phyloP scores from a whole-genome alignment of 164 flowering plant genomes.

The Chimonanthus praecox region DNA sequence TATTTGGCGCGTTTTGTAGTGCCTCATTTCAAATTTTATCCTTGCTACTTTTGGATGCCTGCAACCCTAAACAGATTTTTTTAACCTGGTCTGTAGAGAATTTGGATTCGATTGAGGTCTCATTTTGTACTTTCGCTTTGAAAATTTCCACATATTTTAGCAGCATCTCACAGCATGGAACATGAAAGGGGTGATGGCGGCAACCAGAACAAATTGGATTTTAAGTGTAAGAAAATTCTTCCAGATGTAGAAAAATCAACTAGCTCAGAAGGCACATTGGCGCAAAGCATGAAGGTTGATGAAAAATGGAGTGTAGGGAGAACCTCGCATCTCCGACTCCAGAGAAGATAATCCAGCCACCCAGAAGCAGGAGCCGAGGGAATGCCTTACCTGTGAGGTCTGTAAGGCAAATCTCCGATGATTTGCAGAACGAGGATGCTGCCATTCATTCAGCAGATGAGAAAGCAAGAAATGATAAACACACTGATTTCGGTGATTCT shows the following conservation, averaged over 20 bases:
- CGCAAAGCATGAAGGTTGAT: conserved; percentile 6
- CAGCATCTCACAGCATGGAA: conserved; percentile 25
- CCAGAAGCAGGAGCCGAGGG: conserved; percentile 18
- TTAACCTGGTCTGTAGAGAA: too few relatives aligned
- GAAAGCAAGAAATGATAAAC: neutral
- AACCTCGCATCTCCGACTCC: conserved; percentile 43
- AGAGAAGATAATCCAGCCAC: conserved; percentile 28
- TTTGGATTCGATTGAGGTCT: too few relatives aligned
- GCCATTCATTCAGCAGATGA: neutral
- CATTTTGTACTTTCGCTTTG: too few relatives aligned
- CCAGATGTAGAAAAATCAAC: conserved; percentile 22
- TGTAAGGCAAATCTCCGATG: conserved; percentile 9
- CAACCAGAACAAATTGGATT: conserved; percentile 18
- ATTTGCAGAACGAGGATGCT: conserved; percentile 3
- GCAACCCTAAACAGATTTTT: too few relatives aligned
- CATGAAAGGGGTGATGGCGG: conserved; percentile 14
- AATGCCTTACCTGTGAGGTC: conserved; percentile 5
- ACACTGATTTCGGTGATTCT: neutral
- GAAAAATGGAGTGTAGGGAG: conserved; percentile 10
- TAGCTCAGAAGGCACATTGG: conserved; percentile 6
- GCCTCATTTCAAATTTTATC: too few relatives aligned
- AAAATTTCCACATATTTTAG: neutral
- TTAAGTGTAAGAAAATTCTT: conserved; percentile 16
- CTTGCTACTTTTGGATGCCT: too few relatives aligned
- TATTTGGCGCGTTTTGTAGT: too few relatives aligned